Evolutionary conservation across 2,329 filamentous ascomycete genomes (phyloP).

Genomic region (Cladosporium sp.): DNA sequence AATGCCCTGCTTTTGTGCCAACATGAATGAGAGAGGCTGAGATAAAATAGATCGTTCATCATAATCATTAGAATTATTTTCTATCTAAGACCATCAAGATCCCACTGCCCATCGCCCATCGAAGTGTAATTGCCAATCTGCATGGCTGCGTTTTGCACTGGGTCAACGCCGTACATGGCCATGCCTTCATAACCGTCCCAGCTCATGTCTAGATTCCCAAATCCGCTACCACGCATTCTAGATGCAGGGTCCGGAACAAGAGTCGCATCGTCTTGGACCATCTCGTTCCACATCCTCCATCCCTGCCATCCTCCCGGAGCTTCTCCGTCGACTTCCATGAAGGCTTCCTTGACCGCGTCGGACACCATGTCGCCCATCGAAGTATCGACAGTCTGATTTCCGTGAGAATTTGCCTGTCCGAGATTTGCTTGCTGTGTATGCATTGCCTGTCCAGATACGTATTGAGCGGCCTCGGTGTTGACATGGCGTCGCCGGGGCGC

Average conservation of each 20-base stretch:
- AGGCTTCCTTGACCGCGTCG: conserved; percentile 13
- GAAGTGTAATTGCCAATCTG: neutral
- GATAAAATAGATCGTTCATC: neutral
- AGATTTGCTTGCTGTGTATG: neutral
- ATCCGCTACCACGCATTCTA: neutral
- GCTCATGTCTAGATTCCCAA: neutral
- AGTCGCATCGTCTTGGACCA: conserved; percentile 10
- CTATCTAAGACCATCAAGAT: neutral
- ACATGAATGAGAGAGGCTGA: neutral
- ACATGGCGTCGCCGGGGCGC: neutral
- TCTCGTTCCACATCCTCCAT: conserved; percentile 19
- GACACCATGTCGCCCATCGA: conserved; percentile 10
- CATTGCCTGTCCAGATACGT: neutral
- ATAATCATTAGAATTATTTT: neutral
- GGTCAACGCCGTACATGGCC: conserved; percentile 8
- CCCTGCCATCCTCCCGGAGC: conserved; percentile 21
- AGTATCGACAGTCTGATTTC: neutral
- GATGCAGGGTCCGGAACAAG: conserved; percentile 3
- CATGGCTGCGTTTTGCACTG: conserved; percentile 13
- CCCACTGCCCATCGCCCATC: conserved; percentile 3
- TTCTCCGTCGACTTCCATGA: conserved; percentile 18
- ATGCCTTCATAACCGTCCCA: conserved; percentile 5
- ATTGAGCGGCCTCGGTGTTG: neutral
- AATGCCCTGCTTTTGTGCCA: neutral
- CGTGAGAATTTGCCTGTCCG: neutral